Conservation (phyloP, 2,329 filamentous ascomycete genomes). For the Colletotrichum cereale region DNA sequence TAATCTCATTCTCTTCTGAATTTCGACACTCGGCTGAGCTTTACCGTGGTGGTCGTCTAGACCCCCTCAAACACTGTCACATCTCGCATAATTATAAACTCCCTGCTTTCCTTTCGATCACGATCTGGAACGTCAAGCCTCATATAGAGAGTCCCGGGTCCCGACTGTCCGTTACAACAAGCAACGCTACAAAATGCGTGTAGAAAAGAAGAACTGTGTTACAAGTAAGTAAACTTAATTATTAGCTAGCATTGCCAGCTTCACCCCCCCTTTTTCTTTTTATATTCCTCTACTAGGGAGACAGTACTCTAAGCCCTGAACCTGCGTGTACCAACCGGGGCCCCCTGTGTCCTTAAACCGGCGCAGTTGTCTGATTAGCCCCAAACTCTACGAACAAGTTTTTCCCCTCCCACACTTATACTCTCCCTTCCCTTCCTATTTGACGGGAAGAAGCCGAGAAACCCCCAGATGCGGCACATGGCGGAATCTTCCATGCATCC, state of each 20-base stretch:
- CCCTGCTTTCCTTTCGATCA: constrained; percentile 5
- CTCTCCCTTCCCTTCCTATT: not conserved
- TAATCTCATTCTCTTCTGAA: not conserved
- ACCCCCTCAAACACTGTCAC: not conserved
- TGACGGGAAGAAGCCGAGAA: not conserved
- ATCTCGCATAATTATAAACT: not conserved
- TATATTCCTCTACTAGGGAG: not conserved
- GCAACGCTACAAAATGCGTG: not conserved
- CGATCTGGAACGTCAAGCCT: constrained; percentile 11
- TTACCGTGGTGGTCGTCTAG: not conserved
- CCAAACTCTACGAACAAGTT: constrained; percentile 23
- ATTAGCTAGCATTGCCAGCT: not conserved
- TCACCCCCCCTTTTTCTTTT: not conserved
- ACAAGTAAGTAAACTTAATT: not conserved
- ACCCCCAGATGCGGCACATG: not conserved
- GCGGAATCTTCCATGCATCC: not conserved
- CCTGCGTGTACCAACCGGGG: not conserved
- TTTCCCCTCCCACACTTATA: constrained; percentile 1
- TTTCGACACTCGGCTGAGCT: too few relatives aligned
- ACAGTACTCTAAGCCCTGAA: not conserved
- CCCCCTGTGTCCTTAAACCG: not conserved
- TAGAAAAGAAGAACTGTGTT: not conserved
- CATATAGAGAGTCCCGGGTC: not conserved
- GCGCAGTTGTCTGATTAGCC: constrained; percentile 18
- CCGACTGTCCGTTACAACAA: not conserved